A percentile compares a stretch with the other conserved stretches of the same genome.
These are phyloP conservation scores for Puccinia triticina DNA, from an alignment of 1,284 basidiomycete genomes.

Conservation along the genomic window DNA sequence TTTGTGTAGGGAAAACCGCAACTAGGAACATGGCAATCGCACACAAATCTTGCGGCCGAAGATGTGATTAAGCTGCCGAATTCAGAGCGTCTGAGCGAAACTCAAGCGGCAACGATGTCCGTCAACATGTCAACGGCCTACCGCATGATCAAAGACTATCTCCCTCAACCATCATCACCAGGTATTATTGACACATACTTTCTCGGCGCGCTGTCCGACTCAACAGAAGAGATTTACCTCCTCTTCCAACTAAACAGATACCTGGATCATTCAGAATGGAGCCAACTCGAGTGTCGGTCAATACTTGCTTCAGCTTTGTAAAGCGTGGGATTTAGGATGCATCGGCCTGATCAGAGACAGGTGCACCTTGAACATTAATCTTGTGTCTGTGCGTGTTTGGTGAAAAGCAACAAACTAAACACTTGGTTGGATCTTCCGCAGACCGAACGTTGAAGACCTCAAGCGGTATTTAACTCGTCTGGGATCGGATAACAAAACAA, in stretches of 20 bases:
- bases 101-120: conserved; percentile 73
- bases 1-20: conserved; percentile 43
- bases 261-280: conserved; percentile 74
- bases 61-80: conserved; percentile 70
- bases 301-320: conserved; percentile 57
- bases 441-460: conserved; percentile 51
- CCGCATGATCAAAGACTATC: conserved; percentile 75
- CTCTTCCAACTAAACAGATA: background rate
- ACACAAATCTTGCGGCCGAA: conserved; percentile 65
- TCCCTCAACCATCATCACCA: conserved; percentile 65
- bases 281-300: conserved; percentile 63
- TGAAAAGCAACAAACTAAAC: conserved; percentile 61
- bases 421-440: conserved; percentile 59
- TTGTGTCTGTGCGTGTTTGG: conserved; percentile 61
- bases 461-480: conserved; percentile 19
- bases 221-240: background rate
- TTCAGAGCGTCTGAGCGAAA: conserved; percentile 64
- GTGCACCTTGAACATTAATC: conserved; percentile 64
- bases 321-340: conserved; percentile 67
- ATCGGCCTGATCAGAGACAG: conserved; percentile 76
- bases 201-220: background rate
- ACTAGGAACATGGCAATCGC: conserved; percentile 75
- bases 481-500: conserved; percentile 5
- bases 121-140: conserved; percentile 82
- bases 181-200: background rate